phyloP scores from a whole-genome alignment of 108 stramenopile genomes.

The Cyclostephanos tholiformis region DNA sequence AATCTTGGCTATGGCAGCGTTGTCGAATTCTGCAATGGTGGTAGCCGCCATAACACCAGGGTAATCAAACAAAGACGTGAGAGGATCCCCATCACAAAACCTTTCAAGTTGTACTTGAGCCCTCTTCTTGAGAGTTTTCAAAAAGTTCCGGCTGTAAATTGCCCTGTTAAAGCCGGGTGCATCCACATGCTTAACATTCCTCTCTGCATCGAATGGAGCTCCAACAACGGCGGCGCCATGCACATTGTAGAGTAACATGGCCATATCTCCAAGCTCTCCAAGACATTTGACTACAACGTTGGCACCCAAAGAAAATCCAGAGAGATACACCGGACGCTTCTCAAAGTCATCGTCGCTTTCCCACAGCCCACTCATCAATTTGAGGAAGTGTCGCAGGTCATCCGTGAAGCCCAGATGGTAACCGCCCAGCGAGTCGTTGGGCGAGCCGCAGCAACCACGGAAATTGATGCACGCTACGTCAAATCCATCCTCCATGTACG shows the following conservation, averaged over 20 bases:
- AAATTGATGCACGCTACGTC: conserved; percentile 84
- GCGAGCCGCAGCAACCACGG: conserved; percentile 80
- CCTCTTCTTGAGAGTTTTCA: conserved; percentile 57
- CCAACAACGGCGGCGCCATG: conserved; percentile 83
- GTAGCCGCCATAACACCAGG: conserved; percentile 41
- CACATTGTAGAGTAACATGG: conserved; percentile 55
- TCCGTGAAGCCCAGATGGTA: conserved; percentile 95
- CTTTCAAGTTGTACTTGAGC: conserved; percentile 50
- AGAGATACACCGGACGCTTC: conserved; percentile 71
- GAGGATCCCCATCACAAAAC: conserved; percentile 46
- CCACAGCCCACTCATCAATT: conserved; percentile 41
- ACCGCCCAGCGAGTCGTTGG: conserved; percentile 58
- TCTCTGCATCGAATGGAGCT: conserved; percentile 77
- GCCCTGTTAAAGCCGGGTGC: conserved; percentile 60
- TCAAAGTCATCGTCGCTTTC: conserved; percentile 23
- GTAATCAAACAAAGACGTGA: conserved; percentile 54
- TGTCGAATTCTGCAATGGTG: conserved; percentile 79
- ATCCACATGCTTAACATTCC: conserved; percentile 56
- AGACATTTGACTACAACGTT: conserved; percentile 87
- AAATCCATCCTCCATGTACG: conserved; percentile 55
- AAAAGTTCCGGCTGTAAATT: conserved; percentile 59
- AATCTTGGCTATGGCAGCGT: conserved; percentile 66
- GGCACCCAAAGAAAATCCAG: conserved; percentile 89
- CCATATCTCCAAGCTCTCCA: conserved; percentile 70
- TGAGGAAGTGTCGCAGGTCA: conserved; percentile 75